These are phyloP conservation scores for Dioszegia aurantiaca DNA, from an alignment of 768 basidiomycete species.

Conservation along the genomic window DNA sequence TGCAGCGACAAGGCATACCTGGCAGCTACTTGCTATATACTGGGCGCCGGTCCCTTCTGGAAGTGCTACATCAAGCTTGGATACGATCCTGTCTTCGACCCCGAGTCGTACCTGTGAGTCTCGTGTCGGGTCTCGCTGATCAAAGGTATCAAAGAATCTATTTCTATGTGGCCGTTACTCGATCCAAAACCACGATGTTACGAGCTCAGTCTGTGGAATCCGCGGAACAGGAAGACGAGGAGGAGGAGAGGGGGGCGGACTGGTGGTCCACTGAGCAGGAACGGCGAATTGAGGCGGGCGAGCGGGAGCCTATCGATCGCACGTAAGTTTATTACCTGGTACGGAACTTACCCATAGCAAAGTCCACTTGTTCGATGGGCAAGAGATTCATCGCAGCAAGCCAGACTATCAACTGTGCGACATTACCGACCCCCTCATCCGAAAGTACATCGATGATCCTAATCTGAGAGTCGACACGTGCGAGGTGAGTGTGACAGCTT, in stretches of 20 bases:
- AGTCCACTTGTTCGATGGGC: constrained; percentile 86
- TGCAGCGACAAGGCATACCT: constrained; percentile 74
- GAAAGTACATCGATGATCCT: constrained; percentile 72
- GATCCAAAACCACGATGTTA: constrained; percentile 61
- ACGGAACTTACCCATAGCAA: constrained; percentile 7
- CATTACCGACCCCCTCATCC: constrained; percentile 78
- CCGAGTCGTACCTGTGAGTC: constrained; percentile 71
- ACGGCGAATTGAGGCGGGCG: constrained; percentile 16
- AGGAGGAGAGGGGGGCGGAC: constrained; percentile 14
- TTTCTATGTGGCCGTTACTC: constrained; percentile 75
- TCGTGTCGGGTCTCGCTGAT: background rate
- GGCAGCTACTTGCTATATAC: constrained; percentile 78
- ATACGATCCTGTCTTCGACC: constrained; percentile 81
- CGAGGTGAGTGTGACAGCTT: constrained; percentile 59
- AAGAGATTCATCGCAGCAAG: constrained; percentile 72
- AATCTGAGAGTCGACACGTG: constrained; percentile 68
- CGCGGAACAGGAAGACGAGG: constrained; percentile 25
- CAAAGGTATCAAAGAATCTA: constrained; percentile 84
- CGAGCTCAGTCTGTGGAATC: constrained; percentile 60
- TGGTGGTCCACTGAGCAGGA: constrained; percentile 36
- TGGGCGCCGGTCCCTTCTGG: constrained; percentile 90
- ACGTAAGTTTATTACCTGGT: constrained; percentile 34
- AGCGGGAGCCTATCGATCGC: constrained; percentile 28
- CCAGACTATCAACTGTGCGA: constrained; percentile 94
- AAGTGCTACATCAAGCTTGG: constrained; percentile 81